Evolutionary conservation across 2,329 filamentous ascomycete species (phyloP), one percentile per base, ranked within the genome.

Genomic region (Colletotrichum graminicola): DNA sequence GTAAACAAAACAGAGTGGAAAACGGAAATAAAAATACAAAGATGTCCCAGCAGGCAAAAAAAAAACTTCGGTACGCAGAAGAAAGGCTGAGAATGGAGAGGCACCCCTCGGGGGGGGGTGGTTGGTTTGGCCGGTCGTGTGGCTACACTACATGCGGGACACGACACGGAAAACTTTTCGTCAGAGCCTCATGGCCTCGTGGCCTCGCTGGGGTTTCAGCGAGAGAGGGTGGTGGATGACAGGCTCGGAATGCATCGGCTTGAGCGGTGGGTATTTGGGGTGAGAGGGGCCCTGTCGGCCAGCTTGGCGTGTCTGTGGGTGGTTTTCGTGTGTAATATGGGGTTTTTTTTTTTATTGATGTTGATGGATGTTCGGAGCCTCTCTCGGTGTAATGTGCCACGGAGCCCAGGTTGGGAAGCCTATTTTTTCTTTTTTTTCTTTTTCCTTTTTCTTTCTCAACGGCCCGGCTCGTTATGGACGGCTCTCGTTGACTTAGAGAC

Each of bases 401-500:
- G 52, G 39, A 32, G 14, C 10, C 43, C 61, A 23, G n/a, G n/a
- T 29, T 2, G 10, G 21, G 6, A 23, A 8, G 12, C 12, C 18
- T 2, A 43, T 18, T 41, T 60, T 55, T 18, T 47, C 11, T 26
- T 16, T 36, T 18, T 14, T 49, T 3, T 29, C 18, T 2, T 18
- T 54, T 18, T 36, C 1, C 4, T 6, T 11, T 52, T 43, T 16
- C 41, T 23, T 23, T 23, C 52, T 36, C 23, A 14, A 36, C 52
- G 32, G 32, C 52, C 47, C 4, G 21, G 8, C 21, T 54, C 45
- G 41, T 32, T 18, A 2, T 62, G 7, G 32, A 52, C 29, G 29
- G 14, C 6, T 5, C 16, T 57, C 49, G 11, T 16, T 54, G n/a
- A 34, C 32, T 66, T 75, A 82, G 63, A 80, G 77, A 79, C 86